Evolutionary conservation across 805 yeast species (phyloP), one percentile per base, ranked within the genome.

Genomic region (Ogataea ramenticola): DNA sequence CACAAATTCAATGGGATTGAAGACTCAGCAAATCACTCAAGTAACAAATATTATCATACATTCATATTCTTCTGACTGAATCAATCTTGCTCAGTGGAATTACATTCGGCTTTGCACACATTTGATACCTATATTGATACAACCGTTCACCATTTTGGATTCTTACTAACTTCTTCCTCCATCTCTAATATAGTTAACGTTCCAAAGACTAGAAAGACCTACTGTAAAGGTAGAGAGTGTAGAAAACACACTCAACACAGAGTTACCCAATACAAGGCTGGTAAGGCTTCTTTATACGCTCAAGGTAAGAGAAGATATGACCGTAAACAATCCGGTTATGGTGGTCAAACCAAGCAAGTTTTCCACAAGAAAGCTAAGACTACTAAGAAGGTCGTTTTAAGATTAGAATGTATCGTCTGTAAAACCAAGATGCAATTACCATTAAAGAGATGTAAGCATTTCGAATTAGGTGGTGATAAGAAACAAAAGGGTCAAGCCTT

Each of bases 261-360:
- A 83, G 99, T 93, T 70, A 91, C 99, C 75, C 99, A 93, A 82
- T 93, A 93, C 95, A 93, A 93, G 77, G 96, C 98, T 72, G 99
- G 99, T 79, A 93, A 93, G 82, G 98, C 99, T 72, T 91, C 98
- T 58, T 83, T 90, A 67, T 89, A 82, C 71, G 96, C 98, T 64
- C 98, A 93, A 80, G 99, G 99, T 85, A 93, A 95, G 91, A 89
- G 99, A 83, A 90, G 99, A 82, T 93, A 93, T 81, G 99, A 93
- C 91, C 96, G 99, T 79, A 93, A 93, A 79, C 99, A 93, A 81
- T 72, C 86, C 67, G 99, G 99, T 89, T 93, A 82, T 79, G 99
- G 99, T 87, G 99, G 99, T 87, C 99, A 93, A 81, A 93, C 99
- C 78, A 93, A 89, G 82, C 99, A 83, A 71, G 85, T 93, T 78